Percentiles rank a stretch among this genome's conserved stretches.
These are phyloP conservation scores for Triticum timopheevii DNA, from an alignment of 176 grass and related monocot species.

Conservation along the genomic window DNA sequence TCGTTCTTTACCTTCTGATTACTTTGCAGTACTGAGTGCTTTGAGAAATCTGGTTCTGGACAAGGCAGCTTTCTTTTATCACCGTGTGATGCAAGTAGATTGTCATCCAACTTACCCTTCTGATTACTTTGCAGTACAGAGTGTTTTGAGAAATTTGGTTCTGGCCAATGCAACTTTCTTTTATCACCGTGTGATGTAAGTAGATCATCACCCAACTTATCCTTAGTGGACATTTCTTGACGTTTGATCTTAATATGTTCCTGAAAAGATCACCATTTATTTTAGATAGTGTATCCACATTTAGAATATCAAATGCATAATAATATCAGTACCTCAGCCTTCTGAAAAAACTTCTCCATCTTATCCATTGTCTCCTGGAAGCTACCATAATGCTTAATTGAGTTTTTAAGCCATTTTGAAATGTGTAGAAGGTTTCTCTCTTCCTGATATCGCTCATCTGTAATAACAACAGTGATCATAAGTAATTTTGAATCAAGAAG, in stretches of 20 bases:
- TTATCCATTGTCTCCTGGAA: constrained; percentile 69
- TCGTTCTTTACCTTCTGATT: constrained; percentile 50
- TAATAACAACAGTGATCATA: constrained; percentile 27
- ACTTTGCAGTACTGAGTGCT: constrained; percentile 33
- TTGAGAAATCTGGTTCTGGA: constrained; percentile 42
- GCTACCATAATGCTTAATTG: constrained; percentile 60
- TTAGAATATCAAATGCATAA: constrained; percentile 19
- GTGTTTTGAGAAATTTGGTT: constrained; percentile 44
- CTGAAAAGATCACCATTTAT: constrained; percentile 40
- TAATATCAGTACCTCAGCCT: constrained; percentile 58
- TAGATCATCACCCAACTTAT: constrained; percentile 37
- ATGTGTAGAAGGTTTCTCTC: constrained; percentile 72
- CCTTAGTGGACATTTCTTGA: constrained; percentile 26
- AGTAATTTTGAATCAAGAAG: constrained; percentile 26
- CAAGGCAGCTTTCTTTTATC: constrained; percentile 47
- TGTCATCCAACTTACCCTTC: constrained; percentile 33
- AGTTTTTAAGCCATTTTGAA: constrained; percentile 92
- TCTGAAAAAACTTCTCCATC: constrained; percentile 71
- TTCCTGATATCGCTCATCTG: constrained; percentile 86
- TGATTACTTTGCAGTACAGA: constrained; percentile 36
- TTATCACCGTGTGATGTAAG: constrained; percentile 37
- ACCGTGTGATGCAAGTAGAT: constrained; percentile 28
- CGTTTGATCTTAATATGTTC: constrained; percentile 42
- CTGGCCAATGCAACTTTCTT: constrained; percentile 41
- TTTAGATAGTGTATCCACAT: constrained; percentile 13